These are phyloP conservation scores for Poronia punctata DNA, from an alignment of 495 filamentous ascomycete genomes.

Conservation along the genomic window DNA sequence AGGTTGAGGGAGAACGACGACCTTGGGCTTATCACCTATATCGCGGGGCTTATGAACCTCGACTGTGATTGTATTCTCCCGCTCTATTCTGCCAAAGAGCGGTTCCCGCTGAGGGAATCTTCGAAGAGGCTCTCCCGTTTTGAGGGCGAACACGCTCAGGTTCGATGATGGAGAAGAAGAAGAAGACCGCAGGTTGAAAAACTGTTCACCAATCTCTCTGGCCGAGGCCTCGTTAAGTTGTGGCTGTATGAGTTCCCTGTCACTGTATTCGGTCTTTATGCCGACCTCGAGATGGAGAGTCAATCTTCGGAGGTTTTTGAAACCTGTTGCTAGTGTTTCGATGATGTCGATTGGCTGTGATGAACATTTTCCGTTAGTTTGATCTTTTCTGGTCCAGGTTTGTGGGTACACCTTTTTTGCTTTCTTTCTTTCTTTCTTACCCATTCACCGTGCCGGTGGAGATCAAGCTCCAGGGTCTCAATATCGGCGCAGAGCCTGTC, in stretches of 20 bases:
- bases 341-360: neutral
- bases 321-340: constrained; percentile 1
- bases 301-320: constrained; percentile 1
- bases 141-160: neutral
- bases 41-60: neutral
- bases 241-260: neutral
- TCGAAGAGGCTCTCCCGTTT: constrained; percentile 3
- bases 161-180: no score
- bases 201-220: neutral
- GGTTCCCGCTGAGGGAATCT: constrained; percentile 5
- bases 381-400: no score
- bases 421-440: neutral
- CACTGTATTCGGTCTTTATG: neutral
- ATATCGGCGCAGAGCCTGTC: constrained; percentile 2
- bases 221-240: constrained; percentile 1
- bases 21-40: neutral
- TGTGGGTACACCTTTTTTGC: neutral
- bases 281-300: constrained; percentile 8
- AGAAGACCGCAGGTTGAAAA: constrained; percentile 2
- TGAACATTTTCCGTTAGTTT: neutral
- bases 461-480: constrained; percentile 6
- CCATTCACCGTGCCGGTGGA: constrained; percentile 5
- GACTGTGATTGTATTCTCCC: neutral
- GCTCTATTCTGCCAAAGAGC: neutral
- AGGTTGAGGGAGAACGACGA: no score